phyloP scores from a whole-genome alignment of 768 basidiomycete species.

The Rhizopogon rudus region DNA sequence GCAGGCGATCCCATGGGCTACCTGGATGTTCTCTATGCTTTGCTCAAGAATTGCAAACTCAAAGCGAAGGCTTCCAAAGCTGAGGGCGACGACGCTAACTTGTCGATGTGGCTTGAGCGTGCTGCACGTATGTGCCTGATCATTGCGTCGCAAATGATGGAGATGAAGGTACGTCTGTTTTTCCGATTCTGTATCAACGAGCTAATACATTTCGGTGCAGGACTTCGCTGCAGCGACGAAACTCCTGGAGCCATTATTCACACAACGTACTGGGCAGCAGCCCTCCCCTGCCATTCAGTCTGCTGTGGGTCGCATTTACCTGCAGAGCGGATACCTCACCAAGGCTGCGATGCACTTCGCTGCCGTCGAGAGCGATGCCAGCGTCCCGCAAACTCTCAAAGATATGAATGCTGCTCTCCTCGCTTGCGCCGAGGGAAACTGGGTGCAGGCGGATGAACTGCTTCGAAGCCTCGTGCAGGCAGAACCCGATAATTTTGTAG shows the following conservation, averaged over 20 bases:
- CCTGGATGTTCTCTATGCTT: constrained; percentile 63
- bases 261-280: constrained; percentile 22
- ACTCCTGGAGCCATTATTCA: constrained; percentile 65
- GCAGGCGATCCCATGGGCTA: constrained; percentile 76
- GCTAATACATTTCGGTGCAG: constrained; percentile 28
- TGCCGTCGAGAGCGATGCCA: constrained; percentile 33
- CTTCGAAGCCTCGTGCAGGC: constrained; percentile 40
- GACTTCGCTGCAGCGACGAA: constrained; percentile 65
- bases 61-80: background rate
- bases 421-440: constrained; percentile 67
- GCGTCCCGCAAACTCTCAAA: constrained; percentile 38
- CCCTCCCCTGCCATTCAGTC: constrained; percentile 57
- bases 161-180: constrained; percentile 64
- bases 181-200: background rate
- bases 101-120: constrained; percentile 81
- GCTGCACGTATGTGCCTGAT: constrained; percentile 72
- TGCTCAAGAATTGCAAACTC: constrained; percentile 56
- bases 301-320: constrained; percentile 67
- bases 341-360: constrained; percentile 56
- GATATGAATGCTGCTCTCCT: constrained; percentile 65
- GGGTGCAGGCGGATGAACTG: constrained; percentile 45
- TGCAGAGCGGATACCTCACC: constrained; percentile 64
- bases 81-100: constrained; percentile 17
- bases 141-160: constrained; percentile 75
- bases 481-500: constrained; percentile 60